Evolutionary conservation across 2,329 filamentous ascomycete genomes (phyloP).

Genomic region (Sordariomycetes sp.): DNA sequence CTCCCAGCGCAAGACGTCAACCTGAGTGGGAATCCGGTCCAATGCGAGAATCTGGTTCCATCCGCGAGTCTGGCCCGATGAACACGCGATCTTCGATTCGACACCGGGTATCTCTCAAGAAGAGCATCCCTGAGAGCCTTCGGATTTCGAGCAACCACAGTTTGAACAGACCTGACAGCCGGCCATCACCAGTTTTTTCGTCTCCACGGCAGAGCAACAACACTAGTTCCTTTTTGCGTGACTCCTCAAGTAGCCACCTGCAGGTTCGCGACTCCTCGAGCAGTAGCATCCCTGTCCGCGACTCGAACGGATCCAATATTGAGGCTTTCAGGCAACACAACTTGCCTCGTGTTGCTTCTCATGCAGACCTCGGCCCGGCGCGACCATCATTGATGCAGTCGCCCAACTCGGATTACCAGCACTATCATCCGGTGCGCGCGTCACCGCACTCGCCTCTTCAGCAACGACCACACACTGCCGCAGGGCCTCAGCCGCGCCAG

Average conservation of each 20-base stretch:
- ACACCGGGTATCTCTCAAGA: conserved; percentile 45
- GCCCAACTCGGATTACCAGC: conserved; percentile 44
- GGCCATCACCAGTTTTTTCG: background rate
- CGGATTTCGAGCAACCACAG: conserved; percentile 34
- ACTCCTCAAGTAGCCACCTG: background rate
- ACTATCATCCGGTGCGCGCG: conserved; percentile 52
- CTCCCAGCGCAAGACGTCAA: too few species aligned
- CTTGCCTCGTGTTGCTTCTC: conserved; percentile 14
- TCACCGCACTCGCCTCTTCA: conserved; percentile 56
- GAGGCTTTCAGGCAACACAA: conserved; percentile 2
- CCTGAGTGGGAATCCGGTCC: too few species aligned
- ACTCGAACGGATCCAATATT: background rate
- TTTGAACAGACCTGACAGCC: background rate
- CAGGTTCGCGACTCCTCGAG: background rate
- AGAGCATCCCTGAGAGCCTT: conserved; percentile 41
- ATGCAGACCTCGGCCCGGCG: conserved; percentile 26
- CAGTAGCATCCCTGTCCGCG: conserved; percentile 8
- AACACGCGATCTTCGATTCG: conserved; percentile 37
- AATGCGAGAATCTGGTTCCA: conserved; percentile 2
- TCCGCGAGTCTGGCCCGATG: conserved; percentile 9
- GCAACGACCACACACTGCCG: conserved; percentile 43
- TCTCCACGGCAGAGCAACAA: background rate
- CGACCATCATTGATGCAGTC: conserved; percentile 24
- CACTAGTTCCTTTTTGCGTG: background rate
- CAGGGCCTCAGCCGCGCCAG: conserved; percentile 14